These are phyloP conservation scores for Trametes polyzona DNA, from an alignment of 1,284 basidiomycete species.

Conservation along the genomic window DNA sequence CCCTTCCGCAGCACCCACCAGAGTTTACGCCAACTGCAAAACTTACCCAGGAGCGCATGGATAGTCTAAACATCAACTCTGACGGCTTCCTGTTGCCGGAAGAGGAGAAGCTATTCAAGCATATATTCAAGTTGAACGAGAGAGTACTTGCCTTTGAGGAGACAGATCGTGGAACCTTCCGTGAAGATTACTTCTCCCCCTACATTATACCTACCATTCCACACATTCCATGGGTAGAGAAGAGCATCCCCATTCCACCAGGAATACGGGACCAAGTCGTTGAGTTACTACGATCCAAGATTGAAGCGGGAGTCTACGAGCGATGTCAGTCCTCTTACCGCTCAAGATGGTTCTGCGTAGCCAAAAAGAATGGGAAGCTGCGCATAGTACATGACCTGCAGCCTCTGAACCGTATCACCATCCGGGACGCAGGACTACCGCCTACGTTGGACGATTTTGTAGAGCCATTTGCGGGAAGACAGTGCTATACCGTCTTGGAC, in stretches of 20 bases:
- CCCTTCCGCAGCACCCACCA: not conserved
- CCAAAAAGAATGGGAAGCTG: constrained; percentile 36
- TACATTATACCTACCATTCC: constrained; percentile 39
- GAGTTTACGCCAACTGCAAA: not conserved
- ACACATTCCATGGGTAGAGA: constrained; percentile 24
- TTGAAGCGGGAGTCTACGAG: constrained; percentile 36
- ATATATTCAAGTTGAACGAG: constrained; percentile 24
- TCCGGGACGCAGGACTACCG: constrained; percentile 35
- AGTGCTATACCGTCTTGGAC: not conserved
- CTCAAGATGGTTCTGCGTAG: constrained; percentile 36
- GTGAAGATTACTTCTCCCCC: constrained; percentile 37
- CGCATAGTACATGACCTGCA: constrained; percentile 38
- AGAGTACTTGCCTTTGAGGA: constrained; percentile 36
- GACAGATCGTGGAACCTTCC: constrained; percentile 37
- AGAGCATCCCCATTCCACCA: constrained; percentile 33
- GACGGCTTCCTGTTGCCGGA: constrained; percentile 15
- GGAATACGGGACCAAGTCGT: constrained; percentile 30
- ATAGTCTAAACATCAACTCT: constrained; percentile 9
- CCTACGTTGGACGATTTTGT: constrained; percentile 38
- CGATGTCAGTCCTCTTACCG: constrained; percentile 35
- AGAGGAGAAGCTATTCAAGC: constrained; percentile 33
- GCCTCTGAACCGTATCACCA: constrained; percentile 37
- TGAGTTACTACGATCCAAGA: constrained; percentile 21
- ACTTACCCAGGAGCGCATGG: constrained; percentile 4
- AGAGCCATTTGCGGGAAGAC: constrained; percentile 33